Evolutionary conservation across 1,284 basidiomycete species (phyloP), one percentile per base, ranked within the genome.

Genomic region (Malassezia sympodialis): DNA sequence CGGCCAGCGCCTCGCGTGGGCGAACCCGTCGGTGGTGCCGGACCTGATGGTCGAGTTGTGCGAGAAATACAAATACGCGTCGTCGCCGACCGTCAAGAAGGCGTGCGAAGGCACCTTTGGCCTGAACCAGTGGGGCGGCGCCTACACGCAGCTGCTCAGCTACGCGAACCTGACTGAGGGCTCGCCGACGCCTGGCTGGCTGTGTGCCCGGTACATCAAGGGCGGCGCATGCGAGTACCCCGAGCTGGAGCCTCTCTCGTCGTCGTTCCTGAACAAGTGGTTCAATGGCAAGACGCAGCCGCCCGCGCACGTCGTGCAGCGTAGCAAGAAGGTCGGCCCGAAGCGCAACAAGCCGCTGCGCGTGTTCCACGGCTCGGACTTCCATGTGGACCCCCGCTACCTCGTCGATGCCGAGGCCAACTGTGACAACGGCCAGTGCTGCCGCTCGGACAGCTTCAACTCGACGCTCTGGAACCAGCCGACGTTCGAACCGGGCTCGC

Each of bases 361-460:
- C 65, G 82, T 88, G 1, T 75, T 88, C 43, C 87, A 88, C 67
- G 62, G 87, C 14, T 86, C 84, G 0, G 86, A 88, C 66, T 78
- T 86, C 56, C 87, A 88, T 73, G 76, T 88, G 49, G 87, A 88
- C 68, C 82, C 86, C 80, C 84, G 84, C 28, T 88, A 82, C 69
- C 79, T 83, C 11, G 86, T 82, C 31, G 83, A 84, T 15, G 77
- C 83, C 5, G 86, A 88, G 73, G 84, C 81, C 10, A 83, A 84
- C 65, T 88, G 86, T 68, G 82, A 82, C 23, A 79, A 78, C n/a
- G 81, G 81, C n/a, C 75, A 82, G 4, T 88, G 86, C 75, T 88
- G 86, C 67, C 80, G 87, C 31, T 72, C 76, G 24, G 81, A 82
- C 62, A 79, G 77, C 45, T 77, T 78, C 68, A 84, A 84, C 64